A percentile compares a stretch with the other conserved stretches of the same genome.
phyloP scores from a whole-genome alignment of 2,329 filamentous ascomycete species.

The Neocatenulostroma microsporum region DNA sequence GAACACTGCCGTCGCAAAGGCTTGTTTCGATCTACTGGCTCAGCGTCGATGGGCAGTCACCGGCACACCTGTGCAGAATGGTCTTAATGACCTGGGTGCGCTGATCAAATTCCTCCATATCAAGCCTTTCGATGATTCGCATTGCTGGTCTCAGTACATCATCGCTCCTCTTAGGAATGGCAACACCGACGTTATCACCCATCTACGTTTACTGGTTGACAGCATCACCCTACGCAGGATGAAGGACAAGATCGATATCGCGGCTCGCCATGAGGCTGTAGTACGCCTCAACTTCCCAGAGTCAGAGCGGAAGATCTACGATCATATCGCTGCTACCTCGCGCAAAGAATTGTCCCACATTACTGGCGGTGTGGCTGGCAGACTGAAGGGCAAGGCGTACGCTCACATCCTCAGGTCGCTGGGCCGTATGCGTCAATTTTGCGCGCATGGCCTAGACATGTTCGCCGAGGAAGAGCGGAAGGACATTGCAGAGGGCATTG shows the following conservation, averaged over 20 bases:
- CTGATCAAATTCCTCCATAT: slow-evolving; percentile 78
- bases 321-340: slow-evolving; percentile 75
- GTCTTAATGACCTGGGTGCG: slow-evolving; percentile 79
- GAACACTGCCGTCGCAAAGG: slow-evolving; percentile 71
- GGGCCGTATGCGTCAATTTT: slow-evolving; percentile 78
- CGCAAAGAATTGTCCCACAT: slow-evolving; percentile 72
- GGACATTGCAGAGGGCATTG: slow-evolving; percentile 57
- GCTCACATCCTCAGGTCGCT: slow-evolving; percentile 91
- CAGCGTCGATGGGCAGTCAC: slow-evolving; percentile 93
- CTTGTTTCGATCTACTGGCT: slow-evolving; percentile 70
- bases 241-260: slow-evolving; percentile 84
- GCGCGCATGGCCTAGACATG: slow-evolving; percentile 88
- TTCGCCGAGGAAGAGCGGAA: slow-evolving; percentile 76
- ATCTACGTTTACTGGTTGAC: slow-evolving; percentile 81
- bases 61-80: slow-evolving; percentile 90
- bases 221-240: slow-evolving; percentile 87
- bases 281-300: slow-evolving; percentile 66
- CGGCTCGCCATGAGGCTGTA: slow-evolving; percentile 63
- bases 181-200: slow-evolving; percentile 73
- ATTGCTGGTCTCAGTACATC: slow-evolving; percentile 70
- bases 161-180: slow-evolving; percentile 79
- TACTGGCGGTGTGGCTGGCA: slow-evolving; percentile 53
- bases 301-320: slow-evolving; percentile 70
- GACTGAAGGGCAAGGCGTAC: slow-evolving; percentile 63
- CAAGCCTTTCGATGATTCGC: slow-evolving; percentile 72